Conservation (phyloP, 148 eudicot genomes). For the Spergularia marina region DNA sequence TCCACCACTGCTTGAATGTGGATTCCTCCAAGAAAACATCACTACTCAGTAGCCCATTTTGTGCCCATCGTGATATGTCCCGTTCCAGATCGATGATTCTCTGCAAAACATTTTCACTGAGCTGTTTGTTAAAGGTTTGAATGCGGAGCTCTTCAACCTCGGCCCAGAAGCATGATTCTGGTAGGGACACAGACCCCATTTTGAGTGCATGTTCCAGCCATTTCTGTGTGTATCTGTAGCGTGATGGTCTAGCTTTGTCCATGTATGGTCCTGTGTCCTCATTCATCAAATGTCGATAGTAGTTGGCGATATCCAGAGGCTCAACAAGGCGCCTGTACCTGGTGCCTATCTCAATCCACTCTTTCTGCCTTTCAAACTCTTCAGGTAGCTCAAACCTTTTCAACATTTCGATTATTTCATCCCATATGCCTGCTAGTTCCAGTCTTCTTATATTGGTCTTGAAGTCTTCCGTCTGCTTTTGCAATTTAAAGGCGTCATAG, state of each 20-base stretch:
- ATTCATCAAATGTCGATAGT: constrained; percentile 64
- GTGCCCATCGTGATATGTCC: constrained; percentile 42
- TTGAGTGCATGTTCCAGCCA: constrained; percentile 77
- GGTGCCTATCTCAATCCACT: constrained; percentile 91
- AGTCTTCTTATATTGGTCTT: constrained; percentile 58
- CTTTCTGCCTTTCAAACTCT: constrained; percentile 61
- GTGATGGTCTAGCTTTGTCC: constrained; percentile 61
- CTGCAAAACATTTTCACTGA: constrained; percentile 39
- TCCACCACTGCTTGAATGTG: constrained; percentile 86
- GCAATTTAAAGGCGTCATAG: constrained; percentile 79
- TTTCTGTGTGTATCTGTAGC: constrained; percentile 63
- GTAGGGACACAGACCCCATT: constrained; percentile 36
- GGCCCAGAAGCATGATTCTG: constrained; percentile 88
- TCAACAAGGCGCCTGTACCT: constrained; percentile 64
- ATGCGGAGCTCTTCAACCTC: constrained; percentile 68
- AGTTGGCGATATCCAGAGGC: constrained; percentile 89
- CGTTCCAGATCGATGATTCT: constrained; percentile 46
- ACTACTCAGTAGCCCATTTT: constrained; percentile 32
- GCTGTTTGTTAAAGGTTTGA: constrained; percentile 26
- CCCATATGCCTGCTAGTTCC: constrained; percentile 90
- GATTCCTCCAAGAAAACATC: constrained; percentile 64
- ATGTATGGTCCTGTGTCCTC: constrained; percentile 85
- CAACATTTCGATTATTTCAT: constrained; percentile 82
- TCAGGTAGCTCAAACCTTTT: constrained; percentile 77
- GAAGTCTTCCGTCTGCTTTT: constrained; percentile 54